A percentile compares a stretch with the other conserved stretches of the same genome.
These are phyloP conservation scores for Medicago lupulina DNA, from an alignment of 306 rosid species.

Conservation along the genomic window DNA sequence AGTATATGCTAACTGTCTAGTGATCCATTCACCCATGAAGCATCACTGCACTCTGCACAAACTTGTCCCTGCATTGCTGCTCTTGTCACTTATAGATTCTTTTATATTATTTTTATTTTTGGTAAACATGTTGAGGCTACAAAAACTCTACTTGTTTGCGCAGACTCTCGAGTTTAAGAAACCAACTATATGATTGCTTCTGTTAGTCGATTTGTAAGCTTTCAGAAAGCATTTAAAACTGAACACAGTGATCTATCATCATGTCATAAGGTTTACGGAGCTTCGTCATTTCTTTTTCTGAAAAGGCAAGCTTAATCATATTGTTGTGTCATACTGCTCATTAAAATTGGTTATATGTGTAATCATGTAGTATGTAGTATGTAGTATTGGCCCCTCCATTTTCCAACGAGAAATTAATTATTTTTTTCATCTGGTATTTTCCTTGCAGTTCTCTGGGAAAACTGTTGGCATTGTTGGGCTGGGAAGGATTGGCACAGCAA, in stretches of 20 bases:
- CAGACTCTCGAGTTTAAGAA: neutral
- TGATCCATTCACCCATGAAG: neutral
- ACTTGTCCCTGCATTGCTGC: neutral
- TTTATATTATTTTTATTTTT: neutral
- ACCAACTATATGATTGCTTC: neutral
- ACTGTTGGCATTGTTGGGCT: constrained; percentile 80
- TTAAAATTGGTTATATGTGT: neutral
- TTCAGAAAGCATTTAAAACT: constrained; percentile 17
- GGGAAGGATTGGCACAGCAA: constrained; percentile 82
- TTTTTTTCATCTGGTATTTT: neutral
- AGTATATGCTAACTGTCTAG: neutral
- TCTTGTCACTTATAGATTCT: neutral
- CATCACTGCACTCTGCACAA: neutral
- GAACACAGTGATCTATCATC: constrained; percentile 6
- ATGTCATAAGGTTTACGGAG: neutral
- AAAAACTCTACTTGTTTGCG: neutral
- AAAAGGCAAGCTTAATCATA: neutral
- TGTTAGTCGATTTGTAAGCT: neutral
- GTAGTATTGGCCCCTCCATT: neutral
- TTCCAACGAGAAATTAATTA: constrained; percentile 2
- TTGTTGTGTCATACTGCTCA: neutral
- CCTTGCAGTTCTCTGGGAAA: constrained; percentile 82
- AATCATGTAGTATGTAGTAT: neutral
- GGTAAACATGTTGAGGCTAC: neutral
- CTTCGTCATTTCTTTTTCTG: neutral